These are phyloP conservation scores for Penicillium sp. DNA, from an alignment of 2,329 filamentous ascomycete genomes.

Conservation along the genomic window DNA sequence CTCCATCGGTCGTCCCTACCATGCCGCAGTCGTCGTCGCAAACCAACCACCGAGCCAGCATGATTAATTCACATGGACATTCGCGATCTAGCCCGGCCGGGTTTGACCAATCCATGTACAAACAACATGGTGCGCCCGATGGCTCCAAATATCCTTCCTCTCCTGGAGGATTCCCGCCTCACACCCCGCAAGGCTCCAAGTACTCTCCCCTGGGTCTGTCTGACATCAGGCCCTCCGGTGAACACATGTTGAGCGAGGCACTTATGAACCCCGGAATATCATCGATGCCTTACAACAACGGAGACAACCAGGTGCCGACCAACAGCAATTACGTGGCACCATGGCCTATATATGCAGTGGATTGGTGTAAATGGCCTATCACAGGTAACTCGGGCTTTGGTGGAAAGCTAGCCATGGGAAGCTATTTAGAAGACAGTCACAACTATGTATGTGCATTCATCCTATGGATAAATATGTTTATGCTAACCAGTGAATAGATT, in stretches of 20 bases:
- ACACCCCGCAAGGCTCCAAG: constrained; percentile 60
- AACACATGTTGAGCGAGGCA: constrained; percentile 75
- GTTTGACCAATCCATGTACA: constrained; percentile 59
- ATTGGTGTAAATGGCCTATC: constrained; percentile 98
- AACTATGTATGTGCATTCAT: constrained; percentile 67
- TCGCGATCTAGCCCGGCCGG: constrained; percentile 79
- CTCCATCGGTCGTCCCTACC: constrained; percentile 57
- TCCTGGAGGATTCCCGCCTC: constrained; percentile 47
- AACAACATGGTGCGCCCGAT: constrained; percentile 62
- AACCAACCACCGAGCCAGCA: constrained; percentile 59
- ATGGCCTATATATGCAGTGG: constrained; percentile 94
- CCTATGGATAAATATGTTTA: constrained; percentile 33
- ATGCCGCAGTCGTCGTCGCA: constrained; percentile 50
- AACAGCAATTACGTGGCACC: constrained; percentile 93
- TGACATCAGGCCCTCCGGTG: constrained; percentile 83
- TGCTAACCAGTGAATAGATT: constrained; percentile 59
- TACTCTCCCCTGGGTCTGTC: constrained; percentile 88
- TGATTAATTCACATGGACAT: constrained; percentile 70
- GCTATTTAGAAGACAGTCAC: constrained; percentile 95
- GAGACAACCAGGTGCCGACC: constrained; percentile 61
- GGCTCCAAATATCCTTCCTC: constrained; percentile 62
- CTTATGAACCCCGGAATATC: constrained; percentile 55
- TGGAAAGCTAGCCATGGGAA: constrained; percentile 91
- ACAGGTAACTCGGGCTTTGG: constrained; percentile 63
- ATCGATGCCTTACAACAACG: constrained; percentile 58